Evolutionary conservation across 352 stramenopile species (phyloP), one percentile per base, ranked within the genome.

Genomic region (Pythium apleroticum): DNA sequence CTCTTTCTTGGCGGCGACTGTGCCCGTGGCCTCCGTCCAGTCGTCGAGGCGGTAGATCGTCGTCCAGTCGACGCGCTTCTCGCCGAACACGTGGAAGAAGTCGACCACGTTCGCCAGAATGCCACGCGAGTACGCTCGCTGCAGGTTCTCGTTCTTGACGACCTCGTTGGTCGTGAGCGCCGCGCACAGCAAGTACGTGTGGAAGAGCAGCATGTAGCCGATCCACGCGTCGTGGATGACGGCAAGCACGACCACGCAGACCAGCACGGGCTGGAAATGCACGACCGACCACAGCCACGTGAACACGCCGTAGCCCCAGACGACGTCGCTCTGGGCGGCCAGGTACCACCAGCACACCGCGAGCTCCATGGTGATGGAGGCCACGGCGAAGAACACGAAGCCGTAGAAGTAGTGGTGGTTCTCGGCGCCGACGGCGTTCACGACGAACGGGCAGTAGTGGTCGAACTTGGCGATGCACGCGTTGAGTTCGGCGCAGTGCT

Each of bases 371-470:
- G 53, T 65, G 59, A 93, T 91, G 3, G 74, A 80, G 11, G 78
- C 19, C 15, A 90, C 85, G 19, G 80, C 76, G 25, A 75, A 90
- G 50, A 90, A 68, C 31, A 98, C 74, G 75, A 99, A 99, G 4
- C 81, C 68, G 37, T 98, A 75, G 70, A 99, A 99, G 50, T 78
- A 91, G 45, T 80, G 68, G 78, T 99, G 94, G 81, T 99, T 99
- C 31, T 89, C 77, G 37, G 90, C 81, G 12, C 96, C 97, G 52
- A 99, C 91, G 61, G 94, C 98, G 79, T 96, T 98, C 46, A 91
- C 87, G 35, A 91, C 85, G 59, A 92, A 95, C 12, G 86, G 86
- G 24, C 86, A 95, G 59, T 93, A 93, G 65, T 95, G 86, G 60
- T 95, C 86, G 55, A 93, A 95, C 65, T 79, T 85, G 33, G 86